phyloP scores from a whole-genome alignment of 768 basidiomycete species.

The Collybia sordida region DNA sequence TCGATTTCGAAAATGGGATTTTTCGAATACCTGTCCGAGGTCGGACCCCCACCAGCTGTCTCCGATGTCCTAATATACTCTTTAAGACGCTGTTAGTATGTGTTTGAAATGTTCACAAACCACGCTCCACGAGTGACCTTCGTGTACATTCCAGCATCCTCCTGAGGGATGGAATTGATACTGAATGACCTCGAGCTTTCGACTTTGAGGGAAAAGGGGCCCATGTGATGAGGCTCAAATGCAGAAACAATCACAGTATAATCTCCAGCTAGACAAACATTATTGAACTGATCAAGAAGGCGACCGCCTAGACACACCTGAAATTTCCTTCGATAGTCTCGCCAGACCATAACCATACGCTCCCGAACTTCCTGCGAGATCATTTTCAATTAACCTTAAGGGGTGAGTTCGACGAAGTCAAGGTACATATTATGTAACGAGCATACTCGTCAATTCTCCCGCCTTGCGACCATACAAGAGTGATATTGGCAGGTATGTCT shows the following conservation, averaged over 20 bases:
- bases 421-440: not conserved
- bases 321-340: constrained; percentile 46
- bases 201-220: constrained; percentile 62
- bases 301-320: constrained; percentile 39
- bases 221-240: constrained; percentile 72
- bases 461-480: constrained; percentile 73
- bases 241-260: constrained; percentile 86
- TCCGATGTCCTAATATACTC: constrained; percentile 44
- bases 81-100: not conserved
- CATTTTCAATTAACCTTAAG: constrained; percentile 58
- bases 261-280: constrained; percentile 55
- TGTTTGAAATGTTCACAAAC: constrained; percentile 36
- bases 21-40: constrained; percentile 56
- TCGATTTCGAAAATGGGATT: constrained; percentile 73
- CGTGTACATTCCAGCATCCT: constrained; percentile 90
- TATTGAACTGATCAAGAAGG: too few relatives aligned
- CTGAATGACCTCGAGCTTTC: constrained; percentile 64
- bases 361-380: constrained; percentile 72
- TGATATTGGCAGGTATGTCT: constrained; percentile 73
- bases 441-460: constrained; percentile 75
- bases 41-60: constrained; percentile 70
- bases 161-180: constrained; percentile 67
- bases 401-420: not conserved
- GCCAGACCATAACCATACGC: constrained; percentile 81
- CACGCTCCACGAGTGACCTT: constrained; percentile 71